Percentiles rank a stretch among this genome's conserved stretches.
Conservation (phyloP, 352 stramenopile species). For the Phytophthora vignae region DNA sequence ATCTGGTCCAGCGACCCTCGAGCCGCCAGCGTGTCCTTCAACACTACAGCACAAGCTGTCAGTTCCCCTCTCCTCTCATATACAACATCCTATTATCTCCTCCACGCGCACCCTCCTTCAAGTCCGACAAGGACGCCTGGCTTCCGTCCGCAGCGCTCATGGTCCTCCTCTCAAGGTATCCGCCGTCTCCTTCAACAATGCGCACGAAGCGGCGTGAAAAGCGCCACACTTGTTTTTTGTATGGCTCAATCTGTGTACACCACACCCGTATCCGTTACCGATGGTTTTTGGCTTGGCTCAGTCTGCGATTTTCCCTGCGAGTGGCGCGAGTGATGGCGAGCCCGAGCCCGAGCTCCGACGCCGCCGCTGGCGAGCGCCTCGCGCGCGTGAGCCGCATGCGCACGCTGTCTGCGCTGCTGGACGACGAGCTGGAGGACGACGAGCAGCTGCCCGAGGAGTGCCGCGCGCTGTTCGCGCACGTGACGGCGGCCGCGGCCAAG, state of each 20-base stretch:
- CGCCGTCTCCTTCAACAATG: conserved; percentile 24
- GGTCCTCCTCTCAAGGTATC: no score
- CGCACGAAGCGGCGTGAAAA: conserved; percentile 23
- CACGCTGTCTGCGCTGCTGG: conserved; percentile 82
- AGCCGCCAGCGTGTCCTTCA: conserved; percentile 87
- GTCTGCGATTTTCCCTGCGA: conserved; percentile 17
- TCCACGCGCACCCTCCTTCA: conserved; percentile 52
- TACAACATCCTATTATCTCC: neutral
- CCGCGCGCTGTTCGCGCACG: conserved; percentile 56
- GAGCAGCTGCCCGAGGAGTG: conserved; percentile 58
- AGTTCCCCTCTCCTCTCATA: no score
- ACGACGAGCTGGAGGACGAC: conserved; percentile 68
- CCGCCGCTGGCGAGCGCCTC: conserved; percentile 37
- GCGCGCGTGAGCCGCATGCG: conserved; percentile 75
- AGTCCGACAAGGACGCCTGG: conserved; percentile 57
- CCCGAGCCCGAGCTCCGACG: conserved; percentile 2
- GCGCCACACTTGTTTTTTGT: conserved; percentile 9
- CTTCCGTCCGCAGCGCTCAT: conserved; percentile 8
- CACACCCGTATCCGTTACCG: conserved; percentile 31
- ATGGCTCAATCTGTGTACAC: neutral
- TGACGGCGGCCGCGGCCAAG: conserved; percentile 30
- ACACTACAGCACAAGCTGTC: conserved; percentile 41
- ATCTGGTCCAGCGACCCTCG: conserved; percentile 82
- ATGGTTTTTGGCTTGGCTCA: conserved; percentile 18
- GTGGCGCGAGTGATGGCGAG: conserved; percentile 22